Evolutionary conservation across 192 early-diverging fungal genomes (phyloP).

Genomic region (Rhizophagus clarus): DNA sequence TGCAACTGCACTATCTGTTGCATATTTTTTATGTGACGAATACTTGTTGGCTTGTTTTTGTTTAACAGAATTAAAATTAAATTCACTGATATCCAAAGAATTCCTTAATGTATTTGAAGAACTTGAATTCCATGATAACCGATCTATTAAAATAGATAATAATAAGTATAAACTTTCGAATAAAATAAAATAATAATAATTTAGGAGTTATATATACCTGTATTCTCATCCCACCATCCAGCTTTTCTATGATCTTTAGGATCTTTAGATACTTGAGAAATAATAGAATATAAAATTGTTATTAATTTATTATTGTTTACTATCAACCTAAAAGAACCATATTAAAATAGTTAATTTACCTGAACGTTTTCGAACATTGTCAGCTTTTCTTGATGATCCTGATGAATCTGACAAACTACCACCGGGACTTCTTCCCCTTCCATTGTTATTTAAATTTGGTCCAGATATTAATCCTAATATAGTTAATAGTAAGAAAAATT

Average conservation of each 20-base stretch:
- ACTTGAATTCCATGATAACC: no score
- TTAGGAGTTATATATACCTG: no score
- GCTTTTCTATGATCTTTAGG: neutral
- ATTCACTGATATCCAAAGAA: neutral
- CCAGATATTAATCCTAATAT: neutral
- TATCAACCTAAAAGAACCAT: neutral
- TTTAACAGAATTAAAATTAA: neutral
- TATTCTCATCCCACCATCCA: neutral
- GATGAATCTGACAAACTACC: neutral
- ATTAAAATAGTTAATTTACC: neutral
- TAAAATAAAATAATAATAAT: no score
- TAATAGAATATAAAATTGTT: neutral
- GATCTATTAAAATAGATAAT: no score
- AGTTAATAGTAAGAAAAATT: neutral
- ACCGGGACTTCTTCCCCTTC: neutral
- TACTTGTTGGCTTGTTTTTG: neutral
- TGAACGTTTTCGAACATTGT: neutral
- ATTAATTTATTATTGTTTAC: neutral
- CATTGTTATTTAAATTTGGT: neutral
- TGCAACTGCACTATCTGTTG: constrained; percentile 16
- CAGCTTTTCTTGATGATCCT: neutral
- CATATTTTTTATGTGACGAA: constrained; percentile 21
- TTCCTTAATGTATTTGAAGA: neutral
- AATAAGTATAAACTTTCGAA: no score
- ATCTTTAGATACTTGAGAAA: neutral